Base-by-base conservation (phyloP, 108 stramenopile species). In the Cyclotella sp. region DNA sequence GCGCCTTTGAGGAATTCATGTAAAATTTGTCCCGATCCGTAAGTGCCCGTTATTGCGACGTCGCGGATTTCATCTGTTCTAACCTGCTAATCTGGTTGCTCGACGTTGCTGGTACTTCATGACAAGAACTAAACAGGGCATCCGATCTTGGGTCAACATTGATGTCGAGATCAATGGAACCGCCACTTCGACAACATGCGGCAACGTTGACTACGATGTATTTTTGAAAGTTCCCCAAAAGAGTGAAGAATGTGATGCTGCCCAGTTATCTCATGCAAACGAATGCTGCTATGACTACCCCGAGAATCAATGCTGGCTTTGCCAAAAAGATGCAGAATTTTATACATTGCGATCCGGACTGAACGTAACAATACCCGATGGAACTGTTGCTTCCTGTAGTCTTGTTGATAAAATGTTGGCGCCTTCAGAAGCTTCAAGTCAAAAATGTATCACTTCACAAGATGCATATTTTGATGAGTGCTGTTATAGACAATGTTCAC, bases 1-100 rank as follows among this genome's bases (percentile, higher is more conserved):
- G 45, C 60, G 55, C 63, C 75, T 27, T 42, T 51, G 2, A 41
- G 65, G 24, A 58, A 75, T 61, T 65, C 81, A 12, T 82, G 81
- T 61, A 75, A 75, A 76, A 76, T 82, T 49, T 82, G 81, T 29
- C 81, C 81, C 14, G 81, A 82, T 58, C n/a, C 75, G 64, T 65
- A 26, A 65, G 64, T 47, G 26, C 22, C 21, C 45, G 7, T 24
- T 65, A 26, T 65, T 21, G 7, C 1, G 26, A 22, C 24, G 2
- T 18, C 5, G 9, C 11, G 28, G 28, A 16, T 12, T 12, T 57
- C 55, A 57, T 6, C 12, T 3, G 55, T 8, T 57, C n/a, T 51
- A 51, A 1, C 19, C 12, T 57, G 4, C 55, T 26, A 21, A 57
- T 24, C 21, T 57, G 8, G 11, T 26, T n/a, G 3, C 9, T 51